Conservation (phyloP, 2,329 filamentous ascomycete species). For the Diplodia corticola region DNA sequence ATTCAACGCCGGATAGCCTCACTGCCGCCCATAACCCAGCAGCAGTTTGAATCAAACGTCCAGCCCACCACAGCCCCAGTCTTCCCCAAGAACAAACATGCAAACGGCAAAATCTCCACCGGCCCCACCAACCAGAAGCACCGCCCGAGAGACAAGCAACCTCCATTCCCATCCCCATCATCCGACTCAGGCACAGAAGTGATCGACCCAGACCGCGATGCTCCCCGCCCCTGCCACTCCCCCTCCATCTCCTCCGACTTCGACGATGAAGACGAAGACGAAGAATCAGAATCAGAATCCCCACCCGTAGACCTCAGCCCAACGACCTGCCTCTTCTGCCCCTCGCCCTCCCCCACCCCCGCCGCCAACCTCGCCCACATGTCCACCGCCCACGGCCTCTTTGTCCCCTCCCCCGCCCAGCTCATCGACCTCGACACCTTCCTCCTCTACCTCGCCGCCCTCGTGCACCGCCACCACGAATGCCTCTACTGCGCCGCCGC, state of each 20-base stretch:
- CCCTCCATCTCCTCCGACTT: background rate
- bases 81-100: too few relatives aligned
- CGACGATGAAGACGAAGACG: background rate
- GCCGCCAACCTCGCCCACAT: constrained; percentile 30
- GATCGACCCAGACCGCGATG: background rate
- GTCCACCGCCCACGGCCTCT: constrained; percentile 31
- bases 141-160: too few relatives aligned
- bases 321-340: constrained; percentile 38
- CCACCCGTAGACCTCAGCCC: background rate
- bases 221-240: background rate
- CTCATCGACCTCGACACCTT: constrained; percentile 34
- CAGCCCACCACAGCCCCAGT: too few relatives aligned
- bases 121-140: too few relatives aligned
- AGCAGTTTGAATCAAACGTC: too few relatives aligned
- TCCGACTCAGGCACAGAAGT: too few relatives aligned
- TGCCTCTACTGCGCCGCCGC: constrained; percentile 39
- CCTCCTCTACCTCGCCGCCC: constrained; percentile 34
- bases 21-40: background rate
- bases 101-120: too few relatives aligned
- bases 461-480: constrained; percentile 33
- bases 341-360: constrained; percentile 21
- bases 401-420: constrained; percentile 31
- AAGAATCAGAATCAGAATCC: background rate
- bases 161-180: too few relatives aligned
- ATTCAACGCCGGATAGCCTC: background rate